These are phyloP conservation scores for Beauveria scarabaeidicola DNA, from an alignment of 2,329 filamentous ascomycete genomes.

Conservation along the genomic window DNA sequence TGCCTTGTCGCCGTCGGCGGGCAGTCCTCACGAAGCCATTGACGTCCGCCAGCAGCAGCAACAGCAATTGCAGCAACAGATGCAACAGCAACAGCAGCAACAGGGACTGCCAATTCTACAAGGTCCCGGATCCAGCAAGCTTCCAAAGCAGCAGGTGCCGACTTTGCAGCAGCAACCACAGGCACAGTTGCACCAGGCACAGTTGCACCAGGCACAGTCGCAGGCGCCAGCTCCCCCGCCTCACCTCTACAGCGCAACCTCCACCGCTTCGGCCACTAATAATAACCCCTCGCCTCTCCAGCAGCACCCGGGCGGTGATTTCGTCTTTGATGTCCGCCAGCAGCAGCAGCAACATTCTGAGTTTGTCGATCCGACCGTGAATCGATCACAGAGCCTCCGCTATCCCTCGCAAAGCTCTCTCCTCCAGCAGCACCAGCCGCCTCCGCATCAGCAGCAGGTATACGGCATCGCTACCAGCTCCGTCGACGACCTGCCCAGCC, in stretches of 20 bases:
- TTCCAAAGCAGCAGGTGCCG: slow-evolving; percentile 18
- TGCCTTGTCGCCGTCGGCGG: slow-evolving; percentile 4
- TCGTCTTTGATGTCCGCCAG: slow-evolving; percentile 27
- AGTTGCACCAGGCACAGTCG: slow-evolving; percentile 17
- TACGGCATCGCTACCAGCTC: slow-evolving; percentile 22
- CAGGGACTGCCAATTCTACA: slow-evolving; percentile 15
- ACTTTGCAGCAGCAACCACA: slow-evolving; percentile 12
- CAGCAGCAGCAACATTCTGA: slow-evolving; percentile 27
- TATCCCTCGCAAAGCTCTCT: slow-evolving; percentile 28
- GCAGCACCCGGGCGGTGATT: slow-evolving; percentile 17
- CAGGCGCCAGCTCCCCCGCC: slow-evolving; percentile 19
- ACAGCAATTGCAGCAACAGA: slow-evolving; percentile 18
- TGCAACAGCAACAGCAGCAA: slow-evolving; percentile 21
- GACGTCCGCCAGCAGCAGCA: slow-evolving; percentile 14
- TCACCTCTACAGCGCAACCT: slow-evolving; percentile 23
- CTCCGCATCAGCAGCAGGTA: slow-evolving; percentile 23
- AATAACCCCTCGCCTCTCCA: slow-evolving; percentile 14
- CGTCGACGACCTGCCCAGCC: slow-evolving; percentile 18
- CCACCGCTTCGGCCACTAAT: slow-evolving; percentile 18
- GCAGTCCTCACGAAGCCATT: slow-evolving; percentile 10
- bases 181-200: slow-evolving; percentile 10
- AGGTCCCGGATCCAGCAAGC: slow-evolving; percentile 16
- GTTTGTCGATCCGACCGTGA: slow-evolving; percentile 35
- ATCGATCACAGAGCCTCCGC: slow-evolving; percentile 45
- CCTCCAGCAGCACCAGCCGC: slow-evolving; percentile 22